phyloP scores from a whole-genome alignment of 2,329 filamentous ascomycete species.

The Zymoseptoria pseudotritici region DNA sequence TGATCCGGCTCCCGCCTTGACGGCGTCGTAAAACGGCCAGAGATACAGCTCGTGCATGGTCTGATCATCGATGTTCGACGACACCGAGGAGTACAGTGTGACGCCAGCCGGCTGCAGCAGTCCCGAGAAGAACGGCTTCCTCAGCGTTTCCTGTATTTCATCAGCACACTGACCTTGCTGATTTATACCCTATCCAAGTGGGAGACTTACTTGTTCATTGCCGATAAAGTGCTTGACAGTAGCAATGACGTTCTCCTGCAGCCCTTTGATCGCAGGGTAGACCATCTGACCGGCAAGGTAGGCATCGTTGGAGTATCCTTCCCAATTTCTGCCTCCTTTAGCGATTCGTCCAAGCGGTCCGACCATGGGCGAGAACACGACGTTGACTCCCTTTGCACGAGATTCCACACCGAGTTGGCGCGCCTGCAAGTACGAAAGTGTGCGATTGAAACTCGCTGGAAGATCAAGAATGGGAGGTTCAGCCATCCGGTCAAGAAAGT shows the following conservation, averaged over 20 bases:
- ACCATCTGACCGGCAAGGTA: constrained; percentile 50
- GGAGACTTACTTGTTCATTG: constrained; percentile 45
- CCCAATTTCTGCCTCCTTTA: constrained; percentile 62
- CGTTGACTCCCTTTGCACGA: constrained; percentile 24
- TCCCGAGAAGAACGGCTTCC: constrained; percentile 16
- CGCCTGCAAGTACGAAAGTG: constrained; percentile 27
- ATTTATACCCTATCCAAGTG: too few species aligned
- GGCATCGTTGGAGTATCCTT: constrained; percentile 64
- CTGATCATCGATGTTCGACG: constrained; percentile 55
- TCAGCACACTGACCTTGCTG: constrained; percentile 20
- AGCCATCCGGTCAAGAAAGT: constrained; percentile 28
- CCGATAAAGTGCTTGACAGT: constrained; percentile 25
- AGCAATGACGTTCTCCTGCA: constrained; percentile 33
- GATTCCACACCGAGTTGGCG: constrained; percentile 27
- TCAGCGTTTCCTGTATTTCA: constrained; percentile 15
- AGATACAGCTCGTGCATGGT: constrained; percentile 42
- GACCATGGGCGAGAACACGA: constrained; percentile 25
- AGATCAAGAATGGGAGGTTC: constrained; percentile 35
- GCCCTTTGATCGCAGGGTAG: constrained; percentile 47
- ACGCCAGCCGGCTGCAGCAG: constrained; percentile 13
- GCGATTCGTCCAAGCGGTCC: constrained; percentile 61
- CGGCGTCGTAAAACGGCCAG: constrained; percentile 44
- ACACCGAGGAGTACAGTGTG: constrained; percentile 33
- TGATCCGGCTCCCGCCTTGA: constrained; percentile 41
- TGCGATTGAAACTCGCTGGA: constrained; percentile 33